Base-by-base conservation (phyloP, 306 rosid species). In the Cicer chorassanicum region DNA sequence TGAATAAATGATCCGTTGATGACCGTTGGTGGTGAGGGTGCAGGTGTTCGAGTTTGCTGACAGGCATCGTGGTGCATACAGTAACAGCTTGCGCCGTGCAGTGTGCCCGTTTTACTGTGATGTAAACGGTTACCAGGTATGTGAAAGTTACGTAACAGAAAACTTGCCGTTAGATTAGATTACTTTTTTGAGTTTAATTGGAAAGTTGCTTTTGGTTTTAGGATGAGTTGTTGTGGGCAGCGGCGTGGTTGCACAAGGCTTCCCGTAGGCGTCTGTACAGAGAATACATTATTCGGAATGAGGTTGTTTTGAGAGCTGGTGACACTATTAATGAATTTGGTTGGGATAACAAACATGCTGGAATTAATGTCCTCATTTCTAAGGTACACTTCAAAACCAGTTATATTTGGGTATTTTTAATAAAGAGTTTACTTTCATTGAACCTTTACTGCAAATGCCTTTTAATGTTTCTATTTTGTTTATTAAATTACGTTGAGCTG, bases 261-360 rank as follows among this genome's bases (percentile, higher is more conserved):
- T 88, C 99, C 0, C 89, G 96, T 76, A 90, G 84, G 84, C 89
- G 99, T 60, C 79, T 38, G 1, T 94, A 89, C 84, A 89, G 99
- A 80, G 96, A 94, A 83, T 94, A 94, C 82, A 94, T 92, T 51
- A 92, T 90, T 66, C 84, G 24, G 81, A 94, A 94, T 88, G 96
- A 94, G 84, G 96, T 92, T 46, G 86, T 92, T 16, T 56, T 94
- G 71, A 82, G 97, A 65, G 97, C 99, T 7, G 97, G 99, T 15
- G 98, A 94, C 76, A 94, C 92, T 73, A 94, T 94, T 74, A 91
- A 91, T 81, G 97, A 94, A 87, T 94, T 94, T 68, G 97, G 99
- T 85, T 94, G 99, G 97, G 99, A 94, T 85, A 94, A 94, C 91
- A 94, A 94, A 88, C 99, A 94, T 85, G 99, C 99, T 15, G 97